These are phyloP conservation scores for Phytophthora lateralis DNA, from an alignment of 352 stramenopile genomes.

Conservation along the genomic window DNA sequence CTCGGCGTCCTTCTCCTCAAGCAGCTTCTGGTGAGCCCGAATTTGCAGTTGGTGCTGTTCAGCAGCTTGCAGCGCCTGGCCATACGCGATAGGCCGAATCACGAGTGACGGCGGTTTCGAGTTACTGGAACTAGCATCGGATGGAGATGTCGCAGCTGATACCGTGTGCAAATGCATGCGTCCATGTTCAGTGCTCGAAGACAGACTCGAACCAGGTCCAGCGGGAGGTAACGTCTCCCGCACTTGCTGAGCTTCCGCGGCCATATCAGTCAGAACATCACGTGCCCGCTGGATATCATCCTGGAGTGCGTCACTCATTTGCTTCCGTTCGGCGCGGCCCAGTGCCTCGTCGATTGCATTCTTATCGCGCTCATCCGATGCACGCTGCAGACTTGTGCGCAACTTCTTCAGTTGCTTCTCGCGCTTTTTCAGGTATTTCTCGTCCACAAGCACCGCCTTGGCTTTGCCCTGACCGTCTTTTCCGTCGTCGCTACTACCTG, in stretches of 20 bases:
- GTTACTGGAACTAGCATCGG: conserved; percentile 3
- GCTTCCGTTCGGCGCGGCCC: conserved; percentile 71
- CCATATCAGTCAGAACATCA: conserved; percentile 47
- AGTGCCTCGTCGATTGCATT: conserved; percentile 62
- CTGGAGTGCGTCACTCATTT: conserved; percentile 71
- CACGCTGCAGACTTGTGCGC: conserved; percentile 43
- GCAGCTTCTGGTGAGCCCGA: conserved; percentile 55
- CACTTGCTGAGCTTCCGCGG: conserved; percentile 26
- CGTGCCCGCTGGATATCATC: conserved; percentile 58
- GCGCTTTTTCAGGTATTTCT: conserved; percentile 78
- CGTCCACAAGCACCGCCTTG: conserved; percentile 68
- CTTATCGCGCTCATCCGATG: conserved; percentile 55
- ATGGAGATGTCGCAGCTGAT: conserved; percentile 21
- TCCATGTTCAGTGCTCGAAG: conserved; percentile 6
- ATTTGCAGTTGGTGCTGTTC: conserved; percentile 72
- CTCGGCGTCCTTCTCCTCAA: conserved; percentile 74
- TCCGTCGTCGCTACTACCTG: conserved; percentile 39
- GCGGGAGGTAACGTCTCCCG: conserved; percentile 16
- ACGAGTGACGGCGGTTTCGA: conserved; percentile 55
- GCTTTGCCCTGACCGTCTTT: conserved; percentile 38
- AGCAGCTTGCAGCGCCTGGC: conserved; percentile 66
- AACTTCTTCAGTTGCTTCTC: conserved; percentile 80
- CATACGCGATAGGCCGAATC: conserved; percentile 74
- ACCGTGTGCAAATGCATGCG: conserved; percentile 40
- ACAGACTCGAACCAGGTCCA: conserved; percentile 12